Conservation (phyloP, 164 flowering plant genomes). For the Berberis thunbergii region DNA sequence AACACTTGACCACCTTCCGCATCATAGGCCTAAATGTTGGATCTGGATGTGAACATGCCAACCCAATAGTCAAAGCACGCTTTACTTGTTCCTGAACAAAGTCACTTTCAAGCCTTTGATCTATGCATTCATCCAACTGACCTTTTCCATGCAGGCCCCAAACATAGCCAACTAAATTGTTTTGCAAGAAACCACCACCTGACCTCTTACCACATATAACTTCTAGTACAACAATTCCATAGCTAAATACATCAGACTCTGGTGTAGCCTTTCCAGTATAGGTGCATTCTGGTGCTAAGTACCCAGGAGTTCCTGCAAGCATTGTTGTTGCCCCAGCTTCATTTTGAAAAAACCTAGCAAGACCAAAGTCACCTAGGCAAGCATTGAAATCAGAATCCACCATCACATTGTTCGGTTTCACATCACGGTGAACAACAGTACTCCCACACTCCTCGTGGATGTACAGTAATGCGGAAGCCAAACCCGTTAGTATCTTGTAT, state of each 20-base stretch:
- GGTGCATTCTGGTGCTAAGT: constrained; percentile 34
- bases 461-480: constrained; percentile 35
- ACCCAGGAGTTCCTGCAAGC: constrained; percentile 39
- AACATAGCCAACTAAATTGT: constrained; percentile 26
- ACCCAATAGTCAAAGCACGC: constrained; percentile 20
- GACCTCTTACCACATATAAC: constrained; percentile 19
- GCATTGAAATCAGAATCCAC: constrained; percentile 32
- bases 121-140: constrained; percentile 23
- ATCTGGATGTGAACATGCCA: constrained; percentile 38
- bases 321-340: constrained; percentile 26
- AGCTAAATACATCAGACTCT: constrained; percentile 36
- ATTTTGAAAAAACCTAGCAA: constrained; percentile 28
- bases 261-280: constrained; percentile 28
- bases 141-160: constrained; percentile 22
- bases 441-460: constrained; percentile 37
- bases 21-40: constrained; percentile 25
- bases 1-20: constrained; percentile 40
- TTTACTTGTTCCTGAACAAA: constrained; percentile 26
- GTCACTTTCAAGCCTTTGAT: constrained; percentile 15
- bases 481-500: constrained; percentile 28
- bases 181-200: constrained; percentile 21
- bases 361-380: constrained; percentile 40
- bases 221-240: constrained; percentile 37
- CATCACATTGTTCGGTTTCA: constrained; percentile 44
- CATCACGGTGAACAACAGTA: constrained; percentile 32